Conservation (phyloP, 2,329 filamentous ascomycete genomes). For the Apiospora marii region DNA sequence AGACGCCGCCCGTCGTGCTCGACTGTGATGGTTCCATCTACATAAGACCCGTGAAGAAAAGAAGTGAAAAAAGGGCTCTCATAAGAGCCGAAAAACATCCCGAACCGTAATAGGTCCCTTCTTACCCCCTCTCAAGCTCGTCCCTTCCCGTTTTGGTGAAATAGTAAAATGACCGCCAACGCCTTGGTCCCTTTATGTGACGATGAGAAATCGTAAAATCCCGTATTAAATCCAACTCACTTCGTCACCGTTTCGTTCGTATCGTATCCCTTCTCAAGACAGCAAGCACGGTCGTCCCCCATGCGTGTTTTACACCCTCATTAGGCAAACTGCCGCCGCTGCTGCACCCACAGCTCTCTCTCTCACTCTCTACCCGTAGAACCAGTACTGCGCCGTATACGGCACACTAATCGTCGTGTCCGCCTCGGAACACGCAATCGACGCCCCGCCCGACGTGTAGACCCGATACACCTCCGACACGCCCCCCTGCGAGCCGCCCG, state of each 20-base stretch:
- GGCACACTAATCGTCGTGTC: constrained; percentile 58
- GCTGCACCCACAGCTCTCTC: too few species aligned
- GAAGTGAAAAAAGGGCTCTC: background rate
- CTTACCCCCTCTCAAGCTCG: background rate
- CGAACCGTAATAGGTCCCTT: background rate
- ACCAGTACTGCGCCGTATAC: constrained; percentile 67
- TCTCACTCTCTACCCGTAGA: constrained; percentile 50
- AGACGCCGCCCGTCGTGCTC: background rate
- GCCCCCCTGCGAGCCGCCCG: constrained; percentile 45
- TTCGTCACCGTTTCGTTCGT: background rate
- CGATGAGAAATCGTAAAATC: background rate
- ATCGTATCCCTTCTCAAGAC: background rate
- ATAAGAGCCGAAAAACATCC: background rate
- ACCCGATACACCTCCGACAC: constrained; percentile 61
- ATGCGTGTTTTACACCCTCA: too few species aligned
- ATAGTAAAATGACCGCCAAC: background rate
- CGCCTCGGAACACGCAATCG: constrained; percentile 50
- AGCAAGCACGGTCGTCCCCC: too few species aligned
- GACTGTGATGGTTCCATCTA: constrained; percentile 3
- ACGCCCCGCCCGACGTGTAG: constrained; percentile 58
- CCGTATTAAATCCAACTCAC: background rate
- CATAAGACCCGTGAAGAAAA: background rate
- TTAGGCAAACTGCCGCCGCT: background rate
- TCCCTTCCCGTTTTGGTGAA: background rate
- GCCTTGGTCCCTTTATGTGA: background rate